Evolutionary conservation across 345 rosid genomes (phyloP).

Genomic region (Murraya koenigii): DNA sequence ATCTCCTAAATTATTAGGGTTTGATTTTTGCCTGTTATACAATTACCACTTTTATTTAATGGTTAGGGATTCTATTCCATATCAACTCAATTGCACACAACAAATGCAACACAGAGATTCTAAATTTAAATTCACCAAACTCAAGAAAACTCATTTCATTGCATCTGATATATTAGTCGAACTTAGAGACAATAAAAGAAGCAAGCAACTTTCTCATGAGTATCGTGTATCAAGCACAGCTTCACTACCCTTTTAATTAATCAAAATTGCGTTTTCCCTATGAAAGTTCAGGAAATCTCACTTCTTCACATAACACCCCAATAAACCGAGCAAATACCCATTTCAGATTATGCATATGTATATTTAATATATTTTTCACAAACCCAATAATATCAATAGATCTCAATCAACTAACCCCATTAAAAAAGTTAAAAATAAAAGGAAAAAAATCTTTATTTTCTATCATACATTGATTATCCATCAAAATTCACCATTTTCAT

Average conservation of each 20-base stretch:
- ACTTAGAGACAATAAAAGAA: neutral
- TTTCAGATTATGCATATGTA: neutral
- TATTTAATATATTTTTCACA: neutral
- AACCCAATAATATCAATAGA: slow-evolving; percentile 1
- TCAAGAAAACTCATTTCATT: neutral
- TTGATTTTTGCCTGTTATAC: too few relatives aligned
- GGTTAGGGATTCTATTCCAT: too few relatives aligned
- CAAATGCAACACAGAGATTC: neutral
- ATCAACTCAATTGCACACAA: neutral
- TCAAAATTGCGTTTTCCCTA: slow-evolving; percentile 15
- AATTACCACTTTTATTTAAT: too few relatives aligned
- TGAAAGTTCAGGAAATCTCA: slow-evolving; percentile 9
- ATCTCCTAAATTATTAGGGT: too few relatives aligned
- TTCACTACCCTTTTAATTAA: slow-evolving; percentile 3
- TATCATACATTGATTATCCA: too few relatives aligned
- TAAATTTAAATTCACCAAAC: neutral
- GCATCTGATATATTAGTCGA: neutral
- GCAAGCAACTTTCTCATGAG: slow-evolving; percentile 6
- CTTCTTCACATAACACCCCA: neutral
- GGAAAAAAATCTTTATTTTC: neutral
- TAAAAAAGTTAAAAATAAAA: neutral
- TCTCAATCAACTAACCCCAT: slow-evolving; percentile 4
- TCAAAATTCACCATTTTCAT: too few relatives aligned
- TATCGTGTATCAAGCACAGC: neutral
- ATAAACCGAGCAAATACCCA: neutral